phyloP scores from a whole-genome alignment of 73 alveolate species.

The Paramecium sexaurelia region DNA sequence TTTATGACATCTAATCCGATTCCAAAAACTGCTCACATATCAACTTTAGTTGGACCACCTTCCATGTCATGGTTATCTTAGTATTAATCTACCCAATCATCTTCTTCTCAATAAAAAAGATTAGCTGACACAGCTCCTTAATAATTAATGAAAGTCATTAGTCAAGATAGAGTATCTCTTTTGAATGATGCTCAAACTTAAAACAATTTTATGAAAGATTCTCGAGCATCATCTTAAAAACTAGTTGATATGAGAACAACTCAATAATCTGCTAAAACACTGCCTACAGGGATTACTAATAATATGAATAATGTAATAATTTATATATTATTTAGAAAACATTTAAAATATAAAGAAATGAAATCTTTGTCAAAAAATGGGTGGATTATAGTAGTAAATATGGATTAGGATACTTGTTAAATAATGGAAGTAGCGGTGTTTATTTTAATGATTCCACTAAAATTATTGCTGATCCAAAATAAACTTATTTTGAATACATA shows the following conservation, averaged over 20 bases:
- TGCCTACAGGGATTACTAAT: conserved; percentile 26
- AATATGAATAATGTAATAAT: not conserved
- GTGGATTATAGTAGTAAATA: conserved; percentile 92
- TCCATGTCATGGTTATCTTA: conserved; percentile 75
- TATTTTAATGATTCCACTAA: conserved; percentile 90
- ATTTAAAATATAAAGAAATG: conserved; percentile 45
- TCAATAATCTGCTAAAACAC: conserved; percentile 21
- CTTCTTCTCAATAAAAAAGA: conserved; percentile 21
- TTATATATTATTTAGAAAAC: not conserved
- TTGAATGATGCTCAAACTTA: conserved; percentile 49
- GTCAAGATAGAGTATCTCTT: conserved; percentile 54
- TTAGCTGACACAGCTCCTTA: conserved; percentile 69
- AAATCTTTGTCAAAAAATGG: conserved; percentile 92
- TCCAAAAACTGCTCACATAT: conserved; percentile 88
- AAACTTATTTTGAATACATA: conserved; percentile 75
- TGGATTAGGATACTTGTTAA: conserved; percentile 90
- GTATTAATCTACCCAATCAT: conserved; percentile 69
- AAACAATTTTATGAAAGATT: conserved; percentile 56
- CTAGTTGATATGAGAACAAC: conserved; percentile 20
- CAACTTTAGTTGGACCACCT: conserved; percentile 97
- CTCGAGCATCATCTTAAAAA: conserved; percentile 53
- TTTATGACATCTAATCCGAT: conserved; percentile 87
- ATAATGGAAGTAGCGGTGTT: conserved; percentile 86
- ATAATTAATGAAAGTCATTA: conserved; percentile 22
- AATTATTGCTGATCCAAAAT: conserved; percentile 82